phyloP scores from a whole-genome alignment of 31 red algal species.

The Asparagopsis taxiformis region DNA sequence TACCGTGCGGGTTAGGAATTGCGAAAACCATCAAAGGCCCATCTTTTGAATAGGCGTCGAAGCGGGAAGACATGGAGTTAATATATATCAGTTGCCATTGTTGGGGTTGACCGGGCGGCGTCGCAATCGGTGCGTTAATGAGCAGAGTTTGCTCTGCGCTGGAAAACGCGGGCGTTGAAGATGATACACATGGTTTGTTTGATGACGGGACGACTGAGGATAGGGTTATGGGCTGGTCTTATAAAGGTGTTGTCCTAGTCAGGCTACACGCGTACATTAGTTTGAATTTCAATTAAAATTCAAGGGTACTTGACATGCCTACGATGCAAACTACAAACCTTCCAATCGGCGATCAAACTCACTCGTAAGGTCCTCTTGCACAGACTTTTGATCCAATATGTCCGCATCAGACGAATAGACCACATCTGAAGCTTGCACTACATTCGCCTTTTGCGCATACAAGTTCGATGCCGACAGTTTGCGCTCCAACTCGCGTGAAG shows the following conservation, averaged over 20 bases:
- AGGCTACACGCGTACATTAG: too few relatives aligned
- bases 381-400: constrained; percentile 37
- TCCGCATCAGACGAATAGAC: constrained; percentile 57
- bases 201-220: too few relatives aligned
- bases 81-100: constrained; percentile 30
- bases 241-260: too few relatives aligned
- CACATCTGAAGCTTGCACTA: constrained; percentile 28
- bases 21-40: constrained; percentile 28
- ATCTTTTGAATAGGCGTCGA: neutral
- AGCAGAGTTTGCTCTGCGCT: constrained; percentile 9
- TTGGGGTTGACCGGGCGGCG: constrained; percentile 12
- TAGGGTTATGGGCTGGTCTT: too few relatives aligned
- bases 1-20: constrained; percentile 29
- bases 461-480: constrained; percentile 42
- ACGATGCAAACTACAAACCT: neutral
- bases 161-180: constrained; percentile 2
- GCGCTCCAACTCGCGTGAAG: constrained; percentile 5
- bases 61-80: constrained; percentile 1
- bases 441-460: constrained; percentile 20
- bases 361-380: constrained; percentile 39
- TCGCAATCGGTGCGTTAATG: constrained; percentile 2
- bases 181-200: constrained; percentile 32
- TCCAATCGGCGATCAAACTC: constrained; percentile 68
- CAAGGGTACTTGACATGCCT: too few relatives aligned
- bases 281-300: too few relatives aligned